Conservation (phyloP, 2,329 filamentous ascomycete genomes). For the Westerdykella aurantiaca region DNA sequence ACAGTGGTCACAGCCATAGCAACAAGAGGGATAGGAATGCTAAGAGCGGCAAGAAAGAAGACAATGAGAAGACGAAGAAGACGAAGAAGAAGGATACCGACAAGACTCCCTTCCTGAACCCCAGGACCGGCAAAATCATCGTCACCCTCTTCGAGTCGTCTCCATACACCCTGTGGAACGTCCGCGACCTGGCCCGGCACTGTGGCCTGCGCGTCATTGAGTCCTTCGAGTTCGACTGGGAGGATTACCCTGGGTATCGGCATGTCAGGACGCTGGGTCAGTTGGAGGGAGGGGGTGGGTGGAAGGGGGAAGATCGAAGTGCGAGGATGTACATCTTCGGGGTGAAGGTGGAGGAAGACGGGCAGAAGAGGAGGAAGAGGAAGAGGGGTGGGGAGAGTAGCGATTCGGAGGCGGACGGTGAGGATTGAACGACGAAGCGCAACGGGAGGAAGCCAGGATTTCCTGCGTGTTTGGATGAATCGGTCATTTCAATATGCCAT, state of each 20-base stretch:
- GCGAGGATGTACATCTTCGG: conserved; percentile 46
- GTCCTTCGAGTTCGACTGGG: conserved; percentile 64
- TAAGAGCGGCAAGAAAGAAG: background rate
- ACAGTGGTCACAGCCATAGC: conserved; percentile 3
- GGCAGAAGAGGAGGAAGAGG: conserved; percentile 13
- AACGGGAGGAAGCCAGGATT: too few relatives aligned
- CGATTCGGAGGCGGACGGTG: conserved; percentile 7
- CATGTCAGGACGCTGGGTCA: conserved; percentile 68
- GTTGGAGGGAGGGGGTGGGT: conserved; percentile 41
- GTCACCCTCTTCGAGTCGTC: conserved; percentile 89
- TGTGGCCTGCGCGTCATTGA: conserved; percentile 62
- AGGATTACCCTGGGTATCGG: conserved; percentile 65
- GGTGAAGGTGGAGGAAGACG: conserved; percentile 23
- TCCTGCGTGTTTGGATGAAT: background rate
- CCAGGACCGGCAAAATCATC: conserved; percentile 55
- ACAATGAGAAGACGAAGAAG: background rate
- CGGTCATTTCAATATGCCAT: background rate
- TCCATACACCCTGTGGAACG: conserved; percentile 94
- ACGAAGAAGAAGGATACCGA: conserved; percentile 4
- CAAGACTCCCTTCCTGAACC: conserved; percentile 43
- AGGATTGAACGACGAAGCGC: too few relatives aligned
- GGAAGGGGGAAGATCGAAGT: conserved; percentile 46
- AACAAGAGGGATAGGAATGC: background rate
- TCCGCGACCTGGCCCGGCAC: conserved; percentile 79
- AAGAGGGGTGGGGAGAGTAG: conserved; percentile 10